These are phyloP conservation scores for Metarhizium brunneum DNA, from an alignment of 2,329 filamentous ascomycete species.

Conservation along the genomic window DNA sequence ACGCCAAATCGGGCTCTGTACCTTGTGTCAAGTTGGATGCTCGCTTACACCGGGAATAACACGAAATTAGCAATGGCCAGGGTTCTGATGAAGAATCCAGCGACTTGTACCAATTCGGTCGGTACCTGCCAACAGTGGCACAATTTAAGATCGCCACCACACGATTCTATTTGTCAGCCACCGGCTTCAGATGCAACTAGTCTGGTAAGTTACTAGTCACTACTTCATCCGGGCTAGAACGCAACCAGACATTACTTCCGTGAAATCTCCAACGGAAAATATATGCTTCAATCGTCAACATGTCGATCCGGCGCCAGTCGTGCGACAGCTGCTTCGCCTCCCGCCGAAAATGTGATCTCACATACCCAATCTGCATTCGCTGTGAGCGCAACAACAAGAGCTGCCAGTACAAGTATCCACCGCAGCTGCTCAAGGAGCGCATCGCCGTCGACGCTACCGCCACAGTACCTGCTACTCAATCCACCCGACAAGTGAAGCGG, in stretches of 20 bases:
- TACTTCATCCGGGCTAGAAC: neutral
- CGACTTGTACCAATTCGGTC: neutral
- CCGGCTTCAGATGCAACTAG: too few relatives aligned
- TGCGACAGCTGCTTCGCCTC: slow-evolving; percentile 7
- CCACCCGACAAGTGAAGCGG: neutral
- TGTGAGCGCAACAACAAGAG: slow-evolving; percentile 4
- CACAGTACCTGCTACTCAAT: neutral
- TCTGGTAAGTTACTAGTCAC: too few relatives aligned
- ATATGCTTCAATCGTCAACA: slow-evolving; percentile 4
- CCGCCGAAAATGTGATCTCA: slow-evolving; percentile 7
- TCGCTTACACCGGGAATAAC: neutral
- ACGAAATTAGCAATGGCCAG: neutral
- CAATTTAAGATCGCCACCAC: neutral
- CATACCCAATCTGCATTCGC: slow-evolving; percentile 3
- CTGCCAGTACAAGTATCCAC: slow-evolving; percentile 7
- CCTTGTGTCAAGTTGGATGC: neutral
- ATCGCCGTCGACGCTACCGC: neutral
- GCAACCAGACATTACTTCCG: neutral
- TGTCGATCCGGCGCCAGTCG: slow-evolving; percentile 9
- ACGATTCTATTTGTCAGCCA: too few relatives aligned
- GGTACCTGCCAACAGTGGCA: neutral
- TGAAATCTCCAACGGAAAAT: neutral
- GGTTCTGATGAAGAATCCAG: neutral
- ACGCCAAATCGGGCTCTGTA: too few relatives aligned
- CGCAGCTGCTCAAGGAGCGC: neutral